Base-by-base conservation (phyloP, 305 asterid genomes). In the Fraxinus nigra region DNA sequence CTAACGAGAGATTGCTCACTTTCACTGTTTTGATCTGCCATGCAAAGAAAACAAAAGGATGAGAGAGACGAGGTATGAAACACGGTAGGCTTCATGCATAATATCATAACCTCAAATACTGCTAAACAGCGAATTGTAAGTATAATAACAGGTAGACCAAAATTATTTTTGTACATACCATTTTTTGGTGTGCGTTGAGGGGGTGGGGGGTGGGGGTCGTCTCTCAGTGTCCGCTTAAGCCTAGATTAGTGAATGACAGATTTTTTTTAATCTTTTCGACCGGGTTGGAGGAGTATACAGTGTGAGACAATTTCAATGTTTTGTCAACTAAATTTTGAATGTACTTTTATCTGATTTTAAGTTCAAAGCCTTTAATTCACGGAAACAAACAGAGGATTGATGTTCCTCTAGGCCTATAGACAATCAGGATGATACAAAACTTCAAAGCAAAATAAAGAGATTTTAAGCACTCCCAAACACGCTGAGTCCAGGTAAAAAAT, bases 1-100 rank as follows among this genome's bases (percentile, higher is more conserved):
- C 73, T 5, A 92, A 83, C 2, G 98, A 93, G 82, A 92, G 90
- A 89, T 92, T 91, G 92, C 91, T 88, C 82, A 92, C 97, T 89
- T 87, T 92, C 88, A 92, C 98, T 56, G 95, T 90, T 85, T 85
- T 92, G 10, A 83, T 88, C 95, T 92, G 89, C 69, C 75, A 88
- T 79, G 56, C 80, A 70, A 48, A 56, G 54, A 20, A 38, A 13
- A n/a, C 79, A 51, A 11, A 81, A 10, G 24, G 69, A 22, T 20
- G 10, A 4, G 26, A 13, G n/a, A 63, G 18, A 63, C 63, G 10
- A 54, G 24, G 24, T 54, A n/a, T n/a, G 9, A 54, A 9, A 54
- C 9, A n/a, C 2, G 10, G 3, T 18, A 6, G 72, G 18, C 9
- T 20, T 24, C 20, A 4, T 22, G 9, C 51, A 56, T 24, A 24